These are phyloP conservation scores for Phytophthora multivora DNA, from an alignment of 352 stramenopile species.

Conservation along the genomic window DNA sequence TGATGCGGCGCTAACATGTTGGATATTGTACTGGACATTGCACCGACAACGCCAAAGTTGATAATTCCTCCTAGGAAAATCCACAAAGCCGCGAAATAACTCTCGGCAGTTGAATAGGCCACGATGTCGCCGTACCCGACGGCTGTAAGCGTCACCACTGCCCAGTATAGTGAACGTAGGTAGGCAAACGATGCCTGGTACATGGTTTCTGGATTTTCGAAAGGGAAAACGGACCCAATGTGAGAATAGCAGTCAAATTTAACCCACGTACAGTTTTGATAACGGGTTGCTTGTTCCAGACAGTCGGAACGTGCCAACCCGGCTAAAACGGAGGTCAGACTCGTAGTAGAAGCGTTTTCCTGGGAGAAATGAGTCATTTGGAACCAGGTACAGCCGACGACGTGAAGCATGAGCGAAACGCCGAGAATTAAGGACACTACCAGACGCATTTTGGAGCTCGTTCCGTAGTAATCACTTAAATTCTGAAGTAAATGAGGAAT, in stretches of 20 bases:
- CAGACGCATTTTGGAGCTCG: constrained; percentile 58
- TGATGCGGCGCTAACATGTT: constrained; percentile 56
- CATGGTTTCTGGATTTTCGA: constrained; percentile 22
- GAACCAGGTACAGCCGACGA: constrained; percentile 70
- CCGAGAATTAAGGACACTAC: constrained; percentile 49
- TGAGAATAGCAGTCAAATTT: constrained; percentile 67
- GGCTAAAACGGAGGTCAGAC: neutral
- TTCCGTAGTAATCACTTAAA: constrained; percentile 52
- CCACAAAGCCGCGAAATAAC: constrained; percentile 64
- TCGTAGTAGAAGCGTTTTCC: no score
- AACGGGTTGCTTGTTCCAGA: constrained; percentile 40
- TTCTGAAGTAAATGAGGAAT: constrained; percentile 43
- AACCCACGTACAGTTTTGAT: constrained; percentile 74
- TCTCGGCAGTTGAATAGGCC: constrained; percentile 55
- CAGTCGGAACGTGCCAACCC: constrained; percentile 45
- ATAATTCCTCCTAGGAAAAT: constrained; percentile 72
- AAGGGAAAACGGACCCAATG: constrained; percentile 45
- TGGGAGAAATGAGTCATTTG: constrained; percentile 24
- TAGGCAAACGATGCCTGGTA: constrained; percentile 70
- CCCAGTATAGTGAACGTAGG: constrained; percentile 71
- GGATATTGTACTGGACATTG: constrained; percentile 77
- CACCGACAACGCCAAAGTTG: constrained; percentile 75
- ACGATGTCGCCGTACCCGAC: constrained; percentile 60
- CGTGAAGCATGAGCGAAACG: constrained; percentile 56
- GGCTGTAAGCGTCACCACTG: constrained; percentile 66